Conservation (phyloP, 2,329 filamentous ascomycete genomes). For the Colletotrichum euphorbiae region DNA sequence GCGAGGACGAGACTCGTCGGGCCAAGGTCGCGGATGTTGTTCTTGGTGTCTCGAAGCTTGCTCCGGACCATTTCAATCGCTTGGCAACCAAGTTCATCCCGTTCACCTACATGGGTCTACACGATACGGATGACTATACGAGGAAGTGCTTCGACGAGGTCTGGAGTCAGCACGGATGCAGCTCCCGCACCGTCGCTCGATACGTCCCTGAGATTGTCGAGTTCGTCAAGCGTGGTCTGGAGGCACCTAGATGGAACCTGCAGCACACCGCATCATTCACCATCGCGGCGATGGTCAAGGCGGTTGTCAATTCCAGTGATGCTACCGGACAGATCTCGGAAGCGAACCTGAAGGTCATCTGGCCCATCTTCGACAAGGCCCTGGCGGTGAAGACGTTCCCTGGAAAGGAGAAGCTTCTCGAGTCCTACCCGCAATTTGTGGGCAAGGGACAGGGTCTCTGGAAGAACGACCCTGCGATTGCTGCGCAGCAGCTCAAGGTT, state of each 20-base stretch:
- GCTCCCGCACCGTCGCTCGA: slow-evolving; percentile 81
- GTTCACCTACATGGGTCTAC: slow-evolving; percentile 87
- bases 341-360: slow-evolving; percentile 72
- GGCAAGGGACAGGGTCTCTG: slow-evolving; percentile 71
- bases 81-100: slow-evolving; percentile 82
- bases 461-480: slow-evolving; percentile 62
- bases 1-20: slow-evolving; percentile 81
- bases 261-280: slow-evolving; percentile 89
- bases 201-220: slow-evolving; percentile 85
- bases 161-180: slow-evolving; percentile 92
- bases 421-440: slow-evolving; percentile 83
- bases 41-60: slow-evolving; percentile 84
- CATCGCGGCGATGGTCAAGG: slow-evolving; percentile 77
- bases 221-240: slow-evolving; percentile 75
- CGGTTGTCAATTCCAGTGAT: slow-evolving; percentile 70
- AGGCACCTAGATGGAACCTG: slow-evolving; percentile 87
- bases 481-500: slow-evolving; percentile 81
- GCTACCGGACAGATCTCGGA: slow-evolving; percentile 68
- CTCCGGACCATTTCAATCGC: slow-evolving; percentile 86
- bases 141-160: slow-evolving; percentile 83
- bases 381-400: slow-evolving; percentile 91
- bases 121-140: slow-evolving; percentile 86
- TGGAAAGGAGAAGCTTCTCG: slow-evolving; percentile 87
- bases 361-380: slow-evolving; percentile 86
- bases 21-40: slow-evolving; percentile 86